Conservation (phyloP, 129 eudicot species). For the Escallonia herrerae region DNA sequence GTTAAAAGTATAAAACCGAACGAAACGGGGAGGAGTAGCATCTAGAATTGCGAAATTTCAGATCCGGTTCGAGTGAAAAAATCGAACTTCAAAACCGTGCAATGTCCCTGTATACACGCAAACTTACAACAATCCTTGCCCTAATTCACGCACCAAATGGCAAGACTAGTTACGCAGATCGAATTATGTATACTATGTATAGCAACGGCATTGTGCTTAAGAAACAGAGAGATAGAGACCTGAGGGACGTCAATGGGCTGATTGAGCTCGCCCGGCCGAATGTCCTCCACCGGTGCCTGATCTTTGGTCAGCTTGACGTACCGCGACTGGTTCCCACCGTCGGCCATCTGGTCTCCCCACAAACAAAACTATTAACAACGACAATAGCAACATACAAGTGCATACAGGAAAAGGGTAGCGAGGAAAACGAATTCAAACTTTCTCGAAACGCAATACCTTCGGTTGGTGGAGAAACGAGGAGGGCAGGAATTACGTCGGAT, state of each 20-base stretch:
- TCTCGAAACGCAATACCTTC: too few relatives aligned
- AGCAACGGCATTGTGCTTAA: not conserved
- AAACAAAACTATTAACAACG: not conserved
- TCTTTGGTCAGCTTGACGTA: conserved; percentile 89
- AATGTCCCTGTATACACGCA: not conserved
- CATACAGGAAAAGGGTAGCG: not conserved
- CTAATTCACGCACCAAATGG: not conserved
- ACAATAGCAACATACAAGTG: not conserved
- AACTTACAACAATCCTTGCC: not conserved
- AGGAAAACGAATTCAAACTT: too few relatives aligned
- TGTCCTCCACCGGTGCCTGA: conserved; percentile 65
- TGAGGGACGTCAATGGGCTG: conserved; percentile 87
- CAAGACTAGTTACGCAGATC: not conserved
- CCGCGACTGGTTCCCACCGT: conserved; percentile 55
- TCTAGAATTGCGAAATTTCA: too few relatives aligned
- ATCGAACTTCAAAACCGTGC: not conserved
- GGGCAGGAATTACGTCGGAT: too few relatives aligned
- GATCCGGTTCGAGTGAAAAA: not conserved
- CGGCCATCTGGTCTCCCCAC: conserved; percentile 64
- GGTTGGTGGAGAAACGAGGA: too few relatives aligned
- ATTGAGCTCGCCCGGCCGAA: conserved; percentile 89
- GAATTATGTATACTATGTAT: too few relatives aligned
- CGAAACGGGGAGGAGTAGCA: too few relatives aligned
- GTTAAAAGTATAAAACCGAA: too few relatives aligned
- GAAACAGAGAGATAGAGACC: conserved; percentile 28